phyloP scores from a whole-genome alignment of 495 filamentous ascomycete genomes.

The Trichoderma parareesei region DNA sequence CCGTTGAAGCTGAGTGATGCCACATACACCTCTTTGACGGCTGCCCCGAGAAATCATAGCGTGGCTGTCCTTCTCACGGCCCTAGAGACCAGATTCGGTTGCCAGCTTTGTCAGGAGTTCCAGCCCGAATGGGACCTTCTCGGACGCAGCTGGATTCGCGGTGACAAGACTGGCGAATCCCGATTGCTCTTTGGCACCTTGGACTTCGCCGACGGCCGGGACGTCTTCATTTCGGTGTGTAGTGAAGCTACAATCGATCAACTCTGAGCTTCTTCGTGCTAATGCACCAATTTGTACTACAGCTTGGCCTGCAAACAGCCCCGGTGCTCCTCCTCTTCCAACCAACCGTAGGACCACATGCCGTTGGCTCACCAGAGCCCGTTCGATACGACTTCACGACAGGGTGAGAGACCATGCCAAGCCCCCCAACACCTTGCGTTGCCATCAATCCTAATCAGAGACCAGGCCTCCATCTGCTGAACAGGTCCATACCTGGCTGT shows the following conservation, averaged over 20 bases:
- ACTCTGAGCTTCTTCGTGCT: neutral
- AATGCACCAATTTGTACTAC: constrained; percentile 2
- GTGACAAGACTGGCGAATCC: constrained; percentile 63
- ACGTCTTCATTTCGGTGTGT: constrained; percentile 79
- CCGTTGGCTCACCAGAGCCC: constrained; percentile 60
- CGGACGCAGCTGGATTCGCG: constrained; percentile 76
- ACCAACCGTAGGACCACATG: constrained; percentile 77
- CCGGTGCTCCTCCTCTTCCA: constrained; percentile 84
- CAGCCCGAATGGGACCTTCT: constrained; percentile 92
- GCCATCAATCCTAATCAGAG: constrained; percentile 7
- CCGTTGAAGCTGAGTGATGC: constrained; percentile 70
- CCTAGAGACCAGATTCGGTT: constrained; percentile 75
- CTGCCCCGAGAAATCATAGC: constrained; percentile 73
- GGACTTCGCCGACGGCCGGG: constrained; percentile 80
- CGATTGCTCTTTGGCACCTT: constrained; percentile 75
- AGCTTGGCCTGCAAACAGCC: constrained; percentile 93
- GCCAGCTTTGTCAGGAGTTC: constrained; percentile 80
- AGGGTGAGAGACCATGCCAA: constrained; percentile 47
- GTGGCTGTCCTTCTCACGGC: constrained; percentile 82
- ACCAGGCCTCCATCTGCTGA: constrained; percentile 66
- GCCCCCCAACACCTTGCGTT: neutral
- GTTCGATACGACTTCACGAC: constrained; percentile 75
- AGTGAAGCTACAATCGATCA: neutral
- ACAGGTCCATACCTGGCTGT: constrained; percentile 68
- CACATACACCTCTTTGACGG: constrained; percentile 65